These are phyloP conservation scores for Ballota nigra DNA, from an alignment of 257 asterid species.

Conservation along the genomic window DNA sequence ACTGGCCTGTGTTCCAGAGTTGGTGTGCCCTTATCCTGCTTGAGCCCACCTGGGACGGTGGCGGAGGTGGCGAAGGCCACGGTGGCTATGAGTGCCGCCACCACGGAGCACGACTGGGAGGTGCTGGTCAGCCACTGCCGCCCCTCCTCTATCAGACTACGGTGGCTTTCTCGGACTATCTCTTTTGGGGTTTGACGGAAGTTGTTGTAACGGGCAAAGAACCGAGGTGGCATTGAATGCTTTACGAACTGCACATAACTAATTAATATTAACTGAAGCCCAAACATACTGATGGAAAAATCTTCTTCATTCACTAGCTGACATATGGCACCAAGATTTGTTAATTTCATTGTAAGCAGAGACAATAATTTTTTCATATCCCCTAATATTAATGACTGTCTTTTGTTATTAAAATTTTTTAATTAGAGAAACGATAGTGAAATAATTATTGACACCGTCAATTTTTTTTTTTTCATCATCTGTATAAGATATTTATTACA, in stretches of 20 bases:
- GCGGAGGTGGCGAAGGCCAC: conserved; percentile 60
- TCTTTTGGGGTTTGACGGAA: conserved; percentile 1
- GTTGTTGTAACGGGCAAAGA: conserved; percentile 32
- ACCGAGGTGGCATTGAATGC: conserved; percentile 13
- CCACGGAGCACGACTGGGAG: conserved; percentile 59
- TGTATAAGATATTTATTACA: too few relatives aligned
- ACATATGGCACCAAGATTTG: too few relatives aligned
- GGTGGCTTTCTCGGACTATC: conserved; percentile 38
- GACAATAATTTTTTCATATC: too few relatives aligned
- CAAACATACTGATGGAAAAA: too few relatives aligned
- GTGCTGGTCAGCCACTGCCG: conserved; percentile 50
- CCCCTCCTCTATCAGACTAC: conserved; percentile 33
- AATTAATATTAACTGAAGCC: too few relatives aligned
- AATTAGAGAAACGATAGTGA: too few relatives aligned
- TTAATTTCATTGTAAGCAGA: too few relatives aligned
- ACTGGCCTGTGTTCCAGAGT: not conserved
- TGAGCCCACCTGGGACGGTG: conserved; percentile 24
- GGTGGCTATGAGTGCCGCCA: conserved; percentile 62
- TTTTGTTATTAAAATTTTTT: too few relatives aligned
- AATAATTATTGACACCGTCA: too few relatives aligned
- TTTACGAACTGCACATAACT: conserved; percentile 34
- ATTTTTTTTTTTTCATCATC: too few relatives aligned
- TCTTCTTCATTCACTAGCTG: too few relatives aligned
- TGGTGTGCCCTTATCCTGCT: not conserved
- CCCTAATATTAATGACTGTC: too few relatives aligned